These are phyloP conservation scores for Schizophyllum amplum DNA, from an alignment of 1,284 basidiomycete species.

Conservation along the genomic window DNA sequence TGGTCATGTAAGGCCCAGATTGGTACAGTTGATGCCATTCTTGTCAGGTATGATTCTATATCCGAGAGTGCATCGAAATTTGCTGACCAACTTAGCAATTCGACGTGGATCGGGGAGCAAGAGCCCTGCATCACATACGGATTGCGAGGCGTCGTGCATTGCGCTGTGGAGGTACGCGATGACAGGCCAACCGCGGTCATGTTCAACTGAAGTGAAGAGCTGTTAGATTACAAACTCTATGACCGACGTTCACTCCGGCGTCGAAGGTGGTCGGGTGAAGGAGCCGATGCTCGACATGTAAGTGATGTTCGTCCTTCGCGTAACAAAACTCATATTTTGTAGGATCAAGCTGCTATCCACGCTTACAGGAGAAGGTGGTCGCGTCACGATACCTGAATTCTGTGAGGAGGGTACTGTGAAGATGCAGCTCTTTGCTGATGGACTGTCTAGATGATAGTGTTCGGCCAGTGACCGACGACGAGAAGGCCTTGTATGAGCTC, in stretches of 20 bases:
- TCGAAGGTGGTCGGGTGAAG: constrained; percentile 82
- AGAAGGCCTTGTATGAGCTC: constrained; percentile 58
- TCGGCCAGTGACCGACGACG: constrained; percentile 55
- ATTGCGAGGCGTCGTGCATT: constrained; percentile 87
- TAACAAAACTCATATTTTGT: too few relatives aligned
- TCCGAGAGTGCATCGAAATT: not conserved
- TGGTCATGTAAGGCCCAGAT: constrained; percentile 65
- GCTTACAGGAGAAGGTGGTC: constrained; percentile 50
- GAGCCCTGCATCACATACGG: constrained; percentile 96
- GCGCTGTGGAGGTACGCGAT: constrained; percentile 63
- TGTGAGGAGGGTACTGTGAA: constrained; percentile 42
- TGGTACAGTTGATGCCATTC: constrained; percentile 78
- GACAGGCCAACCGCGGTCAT: not conserved
- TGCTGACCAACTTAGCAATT: constrained; percentile 59
- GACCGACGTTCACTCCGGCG: constrained; percentile 83
- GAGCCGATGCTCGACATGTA: constrained; percentile 94
- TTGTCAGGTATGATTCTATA: constrained; percentile 62
- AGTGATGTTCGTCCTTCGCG: too few relatives aligned
- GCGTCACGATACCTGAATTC: constrained; percentile 76
- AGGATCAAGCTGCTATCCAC: constrained; percentile 78
- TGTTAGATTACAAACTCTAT: constrained; percentile 54
- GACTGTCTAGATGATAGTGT: constrained; percentile 63
- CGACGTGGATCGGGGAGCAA: constrained; percentile 93
- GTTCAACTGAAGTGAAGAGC: not conserved
- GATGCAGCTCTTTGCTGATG: constrained; percentile 5